Evolutionary conservation across 805 yeast genomes (phyloP).

Genomic region (Starmerella riodocensis): DNA sequence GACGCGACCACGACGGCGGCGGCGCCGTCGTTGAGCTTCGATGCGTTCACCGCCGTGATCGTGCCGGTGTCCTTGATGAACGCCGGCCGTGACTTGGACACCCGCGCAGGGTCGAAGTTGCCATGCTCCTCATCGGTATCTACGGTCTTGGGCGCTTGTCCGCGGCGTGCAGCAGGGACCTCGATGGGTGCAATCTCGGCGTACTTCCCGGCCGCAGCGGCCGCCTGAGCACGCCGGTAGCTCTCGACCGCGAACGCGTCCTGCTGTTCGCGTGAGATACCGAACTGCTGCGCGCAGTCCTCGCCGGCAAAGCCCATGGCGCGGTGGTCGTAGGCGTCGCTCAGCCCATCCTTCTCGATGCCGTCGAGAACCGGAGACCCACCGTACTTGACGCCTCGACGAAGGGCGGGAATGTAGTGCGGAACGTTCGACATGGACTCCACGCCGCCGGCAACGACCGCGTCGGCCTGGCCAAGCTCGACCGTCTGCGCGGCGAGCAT

Average conservation of each 20-base stretch:
- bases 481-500: constrained; percentile 85
- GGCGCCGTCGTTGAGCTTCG: constrained; percentile 95
- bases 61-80: constrained; percentile 93
- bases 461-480: constrained; percentile 75
- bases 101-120: constrained; percentile 61
- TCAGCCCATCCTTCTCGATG: constrained; percentile 78
- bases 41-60: constrained; percentile 93
- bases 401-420: constrained; percentile 73
- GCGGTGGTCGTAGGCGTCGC: constrained; percentile 74
- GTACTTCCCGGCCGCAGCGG: constrained; percentile 72
- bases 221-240: constrained; percentile 75
- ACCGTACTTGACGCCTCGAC: constrained; percentile 85
- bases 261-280: constrained; percentile 68
- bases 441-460: constrained; percentile 93
- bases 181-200: constrained; percentile 77
- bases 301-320: constrained; percentile 98
- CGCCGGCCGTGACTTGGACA: constrained; percentile 78
- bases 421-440: constrained; percentile 96
- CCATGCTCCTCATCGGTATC: constrained; percentile 69
- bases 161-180: constrained; percentile 69
- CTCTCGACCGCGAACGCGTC: constrained; percentile 77
- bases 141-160: constrained; percentile 71
- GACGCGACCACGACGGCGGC: constrained; percentile 86
- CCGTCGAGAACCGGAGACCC: constrained; percentile 72
- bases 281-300: constrained; percentile 79